These are phyloP conservation scores for Leccinum obscurum DNA, from an alignment of 768 basidiomycete genomes.

Conservation along the genomic window DNA sequence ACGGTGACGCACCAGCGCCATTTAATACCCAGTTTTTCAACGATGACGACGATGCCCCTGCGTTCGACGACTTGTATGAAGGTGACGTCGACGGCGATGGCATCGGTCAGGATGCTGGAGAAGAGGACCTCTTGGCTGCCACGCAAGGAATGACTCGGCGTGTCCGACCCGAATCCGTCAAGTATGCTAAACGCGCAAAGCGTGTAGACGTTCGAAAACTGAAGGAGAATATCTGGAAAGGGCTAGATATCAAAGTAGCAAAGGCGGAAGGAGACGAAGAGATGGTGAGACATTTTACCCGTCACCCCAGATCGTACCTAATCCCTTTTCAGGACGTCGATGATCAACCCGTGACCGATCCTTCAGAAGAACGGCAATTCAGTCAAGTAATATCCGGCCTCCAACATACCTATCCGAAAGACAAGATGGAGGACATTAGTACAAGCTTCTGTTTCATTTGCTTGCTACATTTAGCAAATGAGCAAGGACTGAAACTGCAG, in stretches of 20 bases:
- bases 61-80: conserved; percentile 57
- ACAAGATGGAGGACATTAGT: conserved; percentile 98
- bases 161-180: conserved; percentile 83
- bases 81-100: conserved; percentile 52
- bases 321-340: conserved; percentile 52
- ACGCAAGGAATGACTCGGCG: conserved; percentile 77
- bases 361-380: conserved; percentile 67
- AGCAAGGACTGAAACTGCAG: conserved; percentile 88
- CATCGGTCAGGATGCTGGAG: conserved; percentile 57
- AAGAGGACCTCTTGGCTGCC: conserved; percentile 85
- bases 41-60: conserved; percentile 82
- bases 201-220: conserved; percentile 94
- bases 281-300: conserved; percentile 48
- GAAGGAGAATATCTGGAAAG: conserved; percentile 98
- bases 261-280: conserved; percentile 43
- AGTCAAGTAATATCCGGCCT: conserved; percentile 81
- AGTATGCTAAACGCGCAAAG: conserved; percentile 94
- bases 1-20: conserved; percentile 58
- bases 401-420: conserved; percentile 78
- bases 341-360: conserved; percentile 53
- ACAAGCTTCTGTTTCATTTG: conserved; percentile 99
- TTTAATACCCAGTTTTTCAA: conserved; percentile 98
- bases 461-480: conserved; percentile 92
- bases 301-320: background rate
- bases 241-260: conserved; percentile 70